Evolutionary conservation across 805 yeast genomes (phyloP), one percentile per base, ranked within the genome.

Genomic region (Jamesozyma jinghongensis): DNA sequence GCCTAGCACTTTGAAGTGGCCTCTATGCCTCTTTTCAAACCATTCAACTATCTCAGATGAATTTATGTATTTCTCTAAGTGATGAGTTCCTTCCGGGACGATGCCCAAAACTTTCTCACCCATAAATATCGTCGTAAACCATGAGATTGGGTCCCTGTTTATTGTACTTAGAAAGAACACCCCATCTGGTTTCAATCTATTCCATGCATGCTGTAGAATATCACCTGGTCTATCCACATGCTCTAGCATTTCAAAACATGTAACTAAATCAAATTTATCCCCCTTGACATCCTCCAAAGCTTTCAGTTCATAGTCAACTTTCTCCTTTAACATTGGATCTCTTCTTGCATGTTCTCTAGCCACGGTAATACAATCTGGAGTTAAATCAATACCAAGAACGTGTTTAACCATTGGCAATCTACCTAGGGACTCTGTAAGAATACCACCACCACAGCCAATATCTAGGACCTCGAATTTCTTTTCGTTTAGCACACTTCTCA

Each of bases 361-460:
- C 3, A 87, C 92, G 40, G 72, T 73, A 14, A 92, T 56, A 6
- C 88, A 95, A 33, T 86, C 94, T 0, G 73, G 70, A 0, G 97
- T 83, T 53, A 90, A 69, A 62, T 92, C 99, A 34, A 90, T 74
- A 2, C 95, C 99, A 37, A 67, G 70, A 4, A 92, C 96, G 1
- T 66, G 56, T 10, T 68, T 57, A 3, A 85, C 75, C 43, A 73
- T 73, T 4, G 73, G 72, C 50, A 84, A 63, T 49, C 99, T 68
- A 0, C 95, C 96, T 55, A 92, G 61, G 0, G 90, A 79, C 57
- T 92, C 99, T 4, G 88, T 68, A 16, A 92, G 65, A 19, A 92
- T 79, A 0, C 98, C 99, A n/a, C 98, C 99, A 16, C 99, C 99
- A 60, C 98, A 92, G 1, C 99, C 99, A 40, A 92, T 78, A 57